Conservation (phyloP, 2,329 filamentous ascomycete species). For the Aspergillus calidoustus region DNA sequence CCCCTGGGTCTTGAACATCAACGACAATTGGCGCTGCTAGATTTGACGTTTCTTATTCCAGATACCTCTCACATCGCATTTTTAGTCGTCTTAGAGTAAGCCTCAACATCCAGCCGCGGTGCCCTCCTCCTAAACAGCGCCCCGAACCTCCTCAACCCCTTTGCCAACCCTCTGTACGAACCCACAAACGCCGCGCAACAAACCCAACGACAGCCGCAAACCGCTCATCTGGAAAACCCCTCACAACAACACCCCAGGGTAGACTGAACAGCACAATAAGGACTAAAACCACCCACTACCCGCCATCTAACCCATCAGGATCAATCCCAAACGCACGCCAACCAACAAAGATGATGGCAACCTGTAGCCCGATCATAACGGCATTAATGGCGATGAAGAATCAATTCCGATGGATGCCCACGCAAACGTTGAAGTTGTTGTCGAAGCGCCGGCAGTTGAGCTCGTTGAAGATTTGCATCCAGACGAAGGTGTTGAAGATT, state of each 20-base stretch:
- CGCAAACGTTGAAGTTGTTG: slow-evolving; percentile 91
- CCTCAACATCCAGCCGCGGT: not conserved
- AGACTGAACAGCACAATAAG: slow-evolving; percentile 79
- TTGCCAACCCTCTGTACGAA: not conserved
- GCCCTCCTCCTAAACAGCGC: not conserved
- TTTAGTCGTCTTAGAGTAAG: not conserved
- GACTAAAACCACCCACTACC: slow-evolving; percentile 84
- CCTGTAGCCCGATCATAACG: slow-evolving; percentile 83
- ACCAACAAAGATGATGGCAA: slow-evolving; percentile 85
- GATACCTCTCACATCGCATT: not conserved
- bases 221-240: slow-evolving; percentile 71
- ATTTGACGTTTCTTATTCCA: not conserved
- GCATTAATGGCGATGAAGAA: slow-evolving; percentile 84
- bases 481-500: slow-evolving; percentile 97
- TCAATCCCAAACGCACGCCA: slow-evolving; percentile 76
- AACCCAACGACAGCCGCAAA: slow-evolving; percentile 12
- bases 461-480: slow-evolving; percentile 99
- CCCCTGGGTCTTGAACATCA: too few relatives aligned
- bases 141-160: not conserved
- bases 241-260: slow-evolving; percentile 76
- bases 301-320: slow-evolving; percentile 59
- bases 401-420: slow-evolving; percentile 77
- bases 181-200: slow-evolving; percentile 14
- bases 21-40: too few relatives aligned
- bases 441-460: slow-evolving; percentile 93